These are phyloP conservation scores for Diaporthe sp. DNA, from an alignment of 2,329 filamentous ascomycete species.

Conservation along the genomic window DNA sequence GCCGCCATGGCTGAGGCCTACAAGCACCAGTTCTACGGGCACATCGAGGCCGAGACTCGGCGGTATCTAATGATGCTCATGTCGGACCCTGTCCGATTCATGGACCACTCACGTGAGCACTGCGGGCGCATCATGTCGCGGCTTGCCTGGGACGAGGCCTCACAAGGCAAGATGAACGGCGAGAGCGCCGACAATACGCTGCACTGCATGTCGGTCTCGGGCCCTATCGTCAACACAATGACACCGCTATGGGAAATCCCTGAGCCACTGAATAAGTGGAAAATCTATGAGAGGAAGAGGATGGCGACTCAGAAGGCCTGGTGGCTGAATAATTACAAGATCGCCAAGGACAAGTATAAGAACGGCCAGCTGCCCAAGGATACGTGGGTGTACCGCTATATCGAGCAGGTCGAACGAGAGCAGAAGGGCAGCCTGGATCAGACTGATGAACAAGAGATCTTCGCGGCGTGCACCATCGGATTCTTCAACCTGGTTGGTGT, in stretches of 20 bases:
- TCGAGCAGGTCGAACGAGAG: conserved; percentile 52
- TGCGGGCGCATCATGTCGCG: conserved; percentile 62
- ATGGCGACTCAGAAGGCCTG: conserved; percentile 55
- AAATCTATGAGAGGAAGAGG: conserved; percentile 55
- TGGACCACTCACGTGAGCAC: conserved; percentile 58
- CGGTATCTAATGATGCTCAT: conserved; percentile 58
- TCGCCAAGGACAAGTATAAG: conserved; percentile 53
- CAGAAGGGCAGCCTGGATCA: conserved; percentile 54
- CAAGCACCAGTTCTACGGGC: conserved; percentile 56
- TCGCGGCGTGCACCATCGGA: conserved; percentile 62
- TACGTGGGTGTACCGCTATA: conserved; percentile 61
- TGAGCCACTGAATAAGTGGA: conserved; percentile 58
- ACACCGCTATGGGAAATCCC: conserved; percentile 59
- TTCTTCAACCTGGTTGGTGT: conserved; percentile 63
- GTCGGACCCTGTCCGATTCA: conserved; percentile 57
- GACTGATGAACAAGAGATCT: conserved; percentile 53
- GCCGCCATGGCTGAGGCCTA: conserved; percentile 54
- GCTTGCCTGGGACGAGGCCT: conserved; percentile 61
- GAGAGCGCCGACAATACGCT: conserved; percentile 58
- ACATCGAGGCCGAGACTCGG: conserved; percentile 58
- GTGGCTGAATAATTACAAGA: conserved; percentile 56
- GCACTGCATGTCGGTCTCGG: conserved; percentile 63
- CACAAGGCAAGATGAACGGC: conserved; percentile 56
- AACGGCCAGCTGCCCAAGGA: conserved; percentile 53
- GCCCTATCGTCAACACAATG: conserved; percentile 60